These are phyloP conservation scores for Stephanodiscus minutulus DNA, from an alignment of 108 stramenopile genomes.

Conservation along the genomic window DNA sequence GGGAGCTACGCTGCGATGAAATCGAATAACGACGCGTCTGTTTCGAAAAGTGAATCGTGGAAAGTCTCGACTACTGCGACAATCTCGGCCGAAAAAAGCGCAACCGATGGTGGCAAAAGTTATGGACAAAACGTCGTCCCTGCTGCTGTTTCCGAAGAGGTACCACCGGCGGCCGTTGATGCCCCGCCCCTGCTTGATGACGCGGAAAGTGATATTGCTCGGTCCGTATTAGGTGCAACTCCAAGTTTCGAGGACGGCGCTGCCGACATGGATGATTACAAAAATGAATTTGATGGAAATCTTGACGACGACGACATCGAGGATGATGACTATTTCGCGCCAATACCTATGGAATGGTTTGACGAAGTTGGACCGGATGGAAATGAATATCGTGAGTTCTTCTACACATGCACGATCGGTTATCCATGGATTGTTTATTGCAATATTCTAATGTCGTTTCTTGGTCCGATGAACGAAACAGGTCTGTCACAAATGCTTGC, in stretches of 20 bases:
- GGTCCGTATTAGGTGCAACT: slow-evolving; percentile 23
- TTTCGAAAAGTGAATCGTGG: not conserved
- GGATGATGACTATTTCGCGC: slow-evolving; percentile 25
- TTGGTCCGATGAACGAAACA: not conserved
- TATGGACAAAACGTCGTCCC: not conserved
- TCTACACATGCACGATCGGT: not conserved
- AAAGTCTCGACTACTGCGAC: not conserved
- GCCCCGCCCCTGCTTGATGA: slow-evolving; percentile 10
- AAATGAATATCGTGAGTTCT: slow-evolving; percentile 44
- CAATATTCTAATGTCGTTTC: not conserved
- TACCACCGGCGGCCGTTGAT: not conserved
- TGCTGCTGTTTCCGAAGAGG: slow-evolving; percentile 4
- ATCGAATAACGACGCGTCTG: slow-evolving; percentile 26
- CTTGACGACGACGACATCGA: slow-evolving; percentile 23
- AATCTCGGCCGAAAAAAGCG: too few species aligned
- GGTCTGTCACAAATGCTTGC: slow-evolving; percentile 58
- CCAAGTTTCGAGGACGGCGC: slow-evolving; percentile 37
- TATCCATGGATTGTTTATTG: not conserved
- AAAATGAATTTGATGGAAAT: slow-evolving; percentile 3
- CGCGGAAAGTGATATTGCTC: slow-evolving; percentile 14
- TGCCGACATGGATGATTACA: slow-evolving; percentile 16
- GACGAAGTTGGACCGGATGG: slow-evolving; percentile 66
- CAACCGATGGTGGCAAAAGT: not conserved
- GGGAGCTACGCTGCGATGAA: not conserved
- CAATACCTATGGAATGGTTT: slow-evolving; percentile 50